Evolutionary conservation across 176 grass and related monocot species (phyloP), one percentile per base, ranked within the genome.

Genomic region (Musa acuminata): DNA sequence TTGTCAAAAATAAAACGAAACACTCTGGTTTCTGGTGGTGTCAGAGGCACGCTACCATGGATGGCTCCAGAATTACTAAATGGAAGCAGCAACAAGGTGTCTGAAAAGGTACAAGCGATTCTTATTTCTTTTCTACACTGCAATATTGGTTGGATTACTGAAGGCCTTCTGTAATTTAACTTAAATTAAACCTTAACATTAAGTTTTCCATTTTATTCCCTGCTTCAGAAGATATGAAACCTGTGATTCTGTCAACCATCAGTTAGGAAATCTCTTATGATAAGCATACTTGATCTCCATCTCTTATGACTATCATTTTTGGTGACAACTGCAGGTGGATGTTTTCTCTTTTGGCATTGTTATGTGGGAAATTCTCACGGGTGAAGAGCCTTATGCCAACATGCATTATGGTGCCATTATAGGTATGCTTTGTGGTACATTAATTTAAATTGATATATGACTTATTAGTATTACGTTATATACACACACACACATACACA

Each of bases 351-450:
- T 93, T 71, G 91, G 87, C 19, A 93, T 93, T 83, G 91, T 85
- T 22, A 77, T 93, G 87, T 93, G 91, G 91, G 91, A 93, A 87
- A 93, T 93, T 63, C 80, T 87, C 53, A 93, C 91, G 6, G 87
- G 91, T 49, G 91, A 93, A 58, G 91, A 93, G 69, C 91, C 91
- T 55, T 93, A 93, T 51, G 92, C 87, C 75, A 93, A 89, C 64
- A 93, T 93, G 90, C 90, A 93, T 78, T 93, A 89, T 79, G 90
- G 87, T 0, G 90, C 91, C 71, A 96, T 96, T 77, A 96, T 96
- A 80, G 92, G 92, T 96, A 84, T 75, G 11, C 1, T 60, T 60
- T 77, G 60, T 9, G 48, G 35, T 43, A 43, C 35, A 43, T 6
- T 43, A 43, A 43, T 43, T 43, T 43, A 43, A 43, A 43, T 3